Conservation (phyloP, 345 rosid genomes). For the Acer negundo region DNA sequence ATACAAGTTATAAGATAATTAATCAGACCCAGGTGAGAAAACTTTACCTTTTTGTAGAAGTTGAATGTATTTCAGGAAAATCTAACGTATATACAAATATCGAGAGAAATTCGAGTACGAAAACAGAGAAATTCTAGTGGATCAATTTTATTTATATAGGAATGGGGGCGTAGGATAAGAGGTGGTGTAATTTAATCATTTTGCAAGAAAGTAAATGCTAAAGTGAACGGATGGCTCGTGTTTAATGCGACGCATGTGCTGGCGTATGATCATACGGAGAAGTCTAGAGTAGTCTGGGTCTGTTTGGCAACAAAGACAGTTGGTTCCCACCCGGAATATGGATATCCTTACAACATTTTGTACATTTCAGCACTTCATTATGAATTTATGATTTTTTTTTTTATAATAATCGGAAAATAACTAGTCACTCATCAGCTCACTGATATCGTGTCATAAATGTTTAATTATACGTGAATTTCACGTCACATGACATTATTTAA, state of each 20-base stretch:
- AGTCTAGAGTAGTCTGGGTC: not conserved
- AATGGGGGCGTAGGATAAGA: conserved; percentile 24
- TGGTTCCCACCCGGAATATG: not conserved
- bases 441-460: too few species aligned
- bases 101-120: not conserved
- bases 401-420: too few species aligned
- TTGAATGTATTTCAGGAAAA: not conserved
- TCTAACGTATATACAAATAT: not conserved
- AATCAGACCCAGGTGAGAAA: conserved; percentile 18
- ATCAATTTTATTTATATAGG: not conserved
- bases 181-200: conserved; percentile 16
- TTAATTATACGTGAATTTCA: too few species aligned
- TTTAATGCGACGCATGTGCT: not conserved
- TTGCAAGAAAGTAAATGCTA: not conserved
- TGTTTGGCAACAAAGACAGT: not conserved
- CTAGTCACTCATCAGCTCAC: too few species aligned
- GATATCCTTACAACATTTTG: not conserved
- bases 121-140: accelerated
- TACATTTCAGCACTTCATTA: not conserved
- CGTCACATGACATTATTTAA: too few species aligned
- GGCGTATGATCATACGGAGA: not conserved
- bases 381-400: too few species aligned
- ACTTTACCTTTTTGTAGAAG: not conserved
- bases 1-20: not conserved
- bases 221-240: not conserved